Evolutionary conservation across 768 basidiomycete species (phyloP).

Genomic region (Xerocomus brunneocitrinus): DNA sequence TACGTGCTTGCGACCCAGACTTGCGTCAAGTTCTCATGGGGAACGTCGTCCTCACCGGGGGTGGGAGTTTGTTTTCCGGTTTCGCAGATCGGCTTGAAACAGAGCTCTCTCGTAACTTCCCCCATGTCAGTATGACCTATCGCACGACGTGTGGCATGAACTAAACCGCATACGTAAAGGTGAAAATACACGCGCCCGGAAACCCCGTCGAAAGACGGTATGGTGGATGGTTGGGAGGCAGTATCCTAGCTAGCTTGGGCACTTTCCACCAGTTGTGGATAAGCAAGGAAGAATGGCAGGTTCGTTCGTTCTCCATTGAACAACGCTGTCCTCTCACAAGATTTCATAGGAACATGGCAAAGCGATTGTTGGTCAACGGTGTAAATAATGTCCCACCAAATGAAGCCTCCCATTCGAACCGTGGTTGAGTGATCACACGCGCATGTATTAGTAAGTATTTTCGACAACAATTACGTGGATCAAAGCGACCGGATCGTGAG

Average conservation of each 20-base stretch:
- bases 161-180: constrained; percentile 40
- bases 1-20: constrained; percentile 87
- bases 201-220: constrained; percentile 87
- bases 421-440: no score
- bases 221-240: constrained; percentile 94
- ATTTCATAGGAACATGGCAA: constrained; percentile 69
- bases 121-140: constrained; percentile 55
- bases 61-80: constrained; percentile 82
- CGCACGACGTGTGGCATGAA: background rate
- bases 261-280: constrained; percentile 99
- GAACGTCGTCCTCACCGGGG: constrained; percentile 95
- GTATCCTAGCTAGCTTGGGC: constrained; percentile 89
- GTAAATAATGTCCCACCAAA: constrained; percentile 50
- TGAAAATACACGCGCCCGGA: constrained; percentile 90
- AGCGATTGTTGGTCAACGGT: constrained; percentile 77
- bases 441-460: background rate
- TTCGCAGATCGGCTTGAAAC: constrained; percentile 76
- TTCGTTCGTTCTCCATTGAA: constrained; percentile 31
- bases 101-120: constrained; percentile 72
- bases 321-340: constrained; percentile 1
- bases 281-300: constrained; percentile 90
- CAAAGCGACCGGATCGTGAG: constrained; percentile 12
- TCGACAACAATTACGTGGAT: background rate
- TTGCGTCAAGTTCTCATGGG: constrained; percentile 84
- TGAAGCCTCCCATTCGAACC: background rate